Evolutionary conservation across 2,329 filamentous ascomycete species (phyloP), one percentile per base, ranked within the genome.

Genomic region (Anisogramma anomala): DNA sequence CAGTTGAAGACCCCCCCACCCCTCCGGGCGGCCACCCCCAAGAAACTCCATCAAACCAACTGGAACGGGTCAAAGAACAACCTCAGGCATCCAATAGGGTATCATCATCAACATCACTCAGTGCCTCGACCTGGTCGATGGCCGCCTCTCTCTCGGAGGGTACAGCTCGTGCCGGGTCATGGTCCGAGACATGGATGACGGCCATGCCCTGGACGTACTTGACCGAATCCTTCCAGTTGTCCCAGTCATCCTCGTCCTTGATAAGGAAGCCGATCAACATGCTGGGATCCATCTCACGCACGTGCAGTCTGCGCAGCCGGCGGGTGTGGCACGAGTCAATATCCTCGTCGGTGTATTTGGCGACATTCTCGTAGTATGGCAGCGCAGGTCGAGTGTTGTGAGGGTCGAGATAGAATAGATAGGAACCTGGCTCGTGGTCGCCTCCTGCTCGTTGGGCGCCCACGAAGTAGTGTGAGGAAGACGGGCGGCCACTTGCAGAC

Each of bases 241-340:
- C 64, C 82, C 89, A 96, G 50, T 98, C 91, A 32, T 79, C 72
- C 52, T 89, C 79, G 43, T 84, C 77, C 30, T 72, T 74, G 47
- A 98, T 87, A 26, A 98, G 64, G 54, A 96, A 96, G 4, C 86
- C 89, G 49, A 98, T 84, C 31, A 98, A 66, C 91, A 98, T 98
- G 55, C 87, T 95, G 0, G 91, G 91, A 54, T 98, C 91, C 84
- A 98, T 91, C 55, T 96, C 88, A 45, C 79, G 78, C 36, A 98
- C 72, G 51, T 91, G 81, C 22, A 98, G 70, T 42, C 83, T 75
- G 27, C 89, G 78, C 14, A 98, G 65, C 35, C 89, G 79, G 37
- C 84, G 75, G 0, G 88, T 96, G 58, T 98, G 89, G 55, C 86
- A 95, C 1, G 82, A 82, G 41, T 81, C 74, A 13, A 94, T 58